Percentiles rank a stretch among this genome's conserved stretches.
phyloP scores from a whole-genome alignment of 2,329 filamentous ascomycete genomes.

The Fusarium stilboides region DNA sequence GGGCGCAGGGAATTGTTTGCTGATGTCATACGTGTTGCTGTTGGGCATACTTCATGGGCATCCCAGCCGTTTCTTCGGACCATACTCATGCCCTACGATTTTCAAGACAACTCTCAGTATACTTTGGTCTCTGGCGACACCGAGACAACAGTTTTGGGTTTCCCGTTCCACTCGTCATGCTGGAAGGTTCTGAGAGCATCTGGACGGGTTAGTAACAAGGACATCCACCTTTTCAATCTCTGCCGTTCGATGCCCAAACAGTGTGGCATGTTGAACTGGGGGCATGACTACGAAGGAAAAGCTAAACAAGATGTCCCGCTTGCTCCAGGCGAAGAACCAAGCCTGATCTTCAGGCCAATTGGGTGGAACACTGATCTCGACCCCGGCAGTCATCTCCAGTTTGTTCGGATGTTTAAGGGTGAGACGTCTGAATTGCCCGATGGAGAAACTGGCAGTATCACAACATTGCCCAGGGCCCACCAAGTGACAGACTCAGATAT shows the following conservation, averaged over 20 bases:
- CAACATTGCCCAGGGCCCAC: not conserved
- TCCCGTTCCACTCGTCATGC: conserved; percentile 6
- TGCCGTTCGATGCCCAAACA: conserved; percentile 2
- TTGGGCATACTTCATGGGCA: not conserved
- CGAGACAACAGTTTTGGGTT: not conserved
- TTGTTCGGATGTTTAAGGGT: not conserved
- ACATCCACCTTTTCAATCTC: conserved; percentile 4
- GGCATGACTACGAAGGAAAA: not conserved
- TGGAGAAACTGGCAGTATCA: accelerated
- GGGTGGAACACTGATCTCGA: not conserved
- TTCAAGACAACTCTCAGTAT: not conserved
- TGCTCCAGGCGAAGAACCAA: conserved; percentile 1
- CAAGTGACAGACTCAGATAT: not conserved
- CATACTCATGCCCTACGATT: not conserved
- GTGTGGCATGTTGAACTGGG: conserved; percentile 4
- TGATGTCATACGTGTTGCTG: not conserved
- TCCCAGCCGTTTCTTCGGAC: not conserved
- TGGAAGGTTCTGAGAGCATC: conserved; percentile 4
- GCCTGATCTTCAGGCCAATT: not conserved
- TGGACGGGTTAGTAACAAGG: not conserved
- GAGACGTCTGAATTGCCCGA: accelerated
- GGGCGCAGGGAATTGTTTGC: not conserved
- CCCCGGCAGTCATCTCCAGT: not conserved
- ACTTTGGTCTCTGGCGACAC: not conserved
- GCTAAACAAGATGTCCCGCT: not conserved